phyloP scores from a whole-genome alignment of 805 yeast genomes.

The Lachancea sp. region DNA sequence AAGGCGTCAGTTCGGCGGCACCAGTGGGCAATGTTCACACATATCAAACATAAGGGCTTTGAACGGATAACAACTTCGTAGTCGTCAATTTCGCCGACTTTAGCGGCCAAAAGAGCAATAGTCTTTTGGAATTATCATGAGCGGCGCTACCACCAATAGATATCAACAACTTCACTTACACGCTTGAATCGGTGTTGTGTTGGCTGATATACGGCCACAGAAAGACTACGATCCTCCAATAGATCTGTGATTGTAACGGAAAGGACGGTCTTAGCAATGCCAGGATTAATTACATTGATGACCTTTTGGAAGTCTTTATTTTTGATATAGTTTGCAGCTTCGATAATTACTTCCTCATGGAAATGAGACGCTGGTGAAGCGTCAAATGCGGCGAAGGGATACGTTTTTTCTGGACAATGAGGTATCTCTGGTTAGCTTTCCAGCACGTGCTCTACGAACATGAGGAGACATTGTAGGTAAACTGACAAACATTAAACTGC shows the following conservation, averaged over 20 bases:
- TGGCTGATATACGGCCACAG: conserved; percentile 19
- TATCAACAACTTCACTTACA: conserved; percentile 35
- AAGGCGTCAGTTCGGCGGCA: conserved; percentile 43
- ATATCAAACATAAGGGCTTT: no score
- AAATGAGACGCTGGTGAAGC: conserved; percentile 21
- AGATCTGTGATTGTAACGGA: conserved; percentile 20
- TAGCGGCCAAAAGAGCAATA: conserved; percentile 37
- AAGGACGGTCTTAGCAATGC: conserved; percentile 28
- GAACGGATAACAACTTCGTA: conserved; percentile 38
- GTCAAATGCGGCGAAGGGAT: conserved; percentile 20
- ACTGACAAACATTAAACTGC: no score
- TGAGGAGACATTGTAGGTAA: no score
- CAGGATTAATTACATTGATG: conserved; percentile 28
- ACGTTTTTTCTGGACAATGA: conserved; percentile 1
- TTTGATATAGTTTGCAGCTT: conserved; percentile 16
- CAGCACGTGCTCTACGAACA: no score
- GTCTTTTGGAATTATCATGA: conserved; percentile 41
- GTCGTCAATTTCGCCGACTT: conserved; percentile 36
- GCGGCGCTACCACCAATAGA: conserved; percentile 45
- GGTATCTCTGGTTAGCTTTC: no score
- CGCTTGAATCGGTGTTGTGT: no score
- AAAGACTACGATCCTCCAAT: conserved; percentile 17
- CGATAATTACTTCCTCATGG: conserved; percentile 23
- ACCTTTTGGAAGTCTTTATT: conserved; percentile 16
- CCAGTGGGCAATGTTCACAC: conserved; percentile 42